Evolutionary conservation across 768 basidiomycete species (phyloP), one percentile per base, ranked within the genome.

Genomic region (Kwoniella sp.): DNA sequence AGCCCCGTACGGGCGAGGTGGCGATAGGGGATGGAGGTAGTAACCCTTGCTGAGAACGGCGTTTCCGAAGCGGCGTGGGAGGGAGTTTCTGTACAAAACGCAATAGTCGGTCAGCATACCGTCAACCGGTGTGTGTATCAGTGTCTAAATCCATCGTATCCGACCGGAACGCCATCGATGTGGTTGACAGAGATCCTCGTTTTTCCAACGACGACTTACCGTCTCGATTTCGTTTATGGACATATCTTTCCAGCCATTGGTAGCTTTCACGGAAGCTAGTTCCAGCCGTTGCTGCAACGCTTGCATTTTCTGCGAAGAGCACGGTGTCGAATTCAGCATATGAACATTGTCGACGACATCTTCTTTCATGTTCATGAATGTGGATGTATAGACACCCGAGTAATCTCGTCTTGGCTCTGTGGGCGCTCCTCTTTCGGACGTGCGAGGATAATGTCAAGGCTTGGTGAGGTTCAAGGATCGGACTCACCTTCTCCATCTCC

Each of bases 401-500:
- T 34, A 28, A 30, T 23, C 30, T 56, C 8, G 26, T 26, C 15
- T 54, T 5, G 31, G 12, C 13, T 5, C 15, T n/a, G n/a, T n/a
- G n/a, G n/a, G n/a, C n/a, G n/a, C n/a, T n/a, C n/a, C n/a, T n/a
- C n/a, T n/a, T n/a, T n/a, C n/a, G n/a, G n/a, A n/a, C n/a, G n/a
- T n/a, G n/a, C n/a, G n/a, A n/a, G n/a, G n/a, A n/a, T n/a, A n/a
- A n/a, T n/a, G n/a, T n/a, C n/a, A n/a, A n/a, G n/a, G n/a, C n/a
- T n/a, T n/a, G n/a, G n/a, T n/a, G n/a, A n/a, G n/a, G n/a, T n/a
- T n/a, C n/a, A n/a, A n/a, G n/a, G n/a, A n/a, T 45, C 20, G 5
- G n/a, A 73, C 76, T 34, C 59, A 77, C 76, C 72, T 78, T 73
- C 53, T 78, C 76, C 71, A 78, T 73, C n/a, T 78, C 76, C 69